Percentiles rank a stretch among this genome's conserved stretches.
Conservation (phyloP, 2,329 filamentous ascomycete genomes). For the Microdochium bolleyi region DNA sequence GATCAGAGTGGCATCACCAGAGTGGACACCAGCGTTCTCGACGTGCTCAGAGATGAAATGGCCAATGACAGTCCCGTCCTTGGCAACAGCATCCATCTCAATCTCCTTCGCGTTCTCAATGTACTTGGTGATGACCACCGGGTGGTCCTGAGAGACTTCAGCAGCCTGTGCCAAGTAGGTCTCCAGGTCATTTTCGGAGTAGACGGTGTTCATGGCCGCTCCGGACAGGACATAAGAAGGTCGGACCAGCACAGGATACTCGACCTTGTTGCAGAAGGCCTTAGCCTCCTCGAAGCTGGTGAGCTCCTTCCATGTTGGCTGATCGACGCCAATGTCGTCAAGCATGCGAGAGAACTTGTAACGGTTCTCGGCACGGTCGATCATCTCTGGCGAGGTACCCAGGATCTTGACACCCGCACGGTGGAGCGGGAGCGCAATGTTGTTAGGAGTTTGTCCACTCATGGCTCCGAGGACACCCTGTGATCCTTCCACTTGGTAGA, state of each 20-base stretch:
- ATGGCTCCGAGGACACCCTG: constrained; percentile 87
- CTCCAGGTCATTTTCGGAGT: constrained; percentile 87
- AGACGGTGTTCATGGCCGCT: constrained; percentile 98
- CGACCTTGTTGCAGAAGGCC: constrained; percentile 78
- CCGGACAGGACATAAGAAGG: constrained; percentile 96
- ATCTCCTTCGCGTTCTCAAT: constrained; percentile 99
- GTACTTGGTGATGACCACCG: constrained; percentile 98
- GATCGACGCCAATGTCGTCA: constrained; percentile 88
- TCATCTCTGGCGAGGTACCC: constrained; percentile 97
- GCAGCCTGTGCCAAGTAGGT: constrained; percentile 83
- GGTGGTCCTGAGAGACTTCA: constrained; percentile 90
- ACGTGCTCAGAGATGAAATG: constrained; percentile 99
- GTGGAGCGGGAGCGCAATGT: constrained; percentile 85
- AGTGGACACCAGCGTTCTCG: constrained; percentile 96
- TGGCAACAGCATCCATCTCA: constrained; percentile 97
- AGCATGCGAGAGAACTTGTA: constrained; percentile 99
- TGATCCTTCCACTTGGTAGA: constrained; percentile 80
- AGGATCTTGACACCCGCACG: constrained; percentile 86
- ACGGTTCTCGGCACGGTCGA: constrained; percentile 92
- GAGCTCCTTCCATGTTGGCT: constrained; percentile 96
- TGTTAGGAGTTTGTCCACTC: constrained; percentile 97
- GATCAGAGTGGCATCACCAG: constrained; percentile 92
- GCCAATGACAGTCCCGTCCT: constrained; percentile 79
- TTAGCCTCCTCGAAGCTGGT: constrained; percentile 90
- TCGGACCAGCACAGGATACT: constrained; percentile 88